These are phyloP conservation scores for Ilyonectria sp. DNA, from an alignment of 2,329 filamentous ascomycete genomes.

Conservation along the genomic window DNA sequence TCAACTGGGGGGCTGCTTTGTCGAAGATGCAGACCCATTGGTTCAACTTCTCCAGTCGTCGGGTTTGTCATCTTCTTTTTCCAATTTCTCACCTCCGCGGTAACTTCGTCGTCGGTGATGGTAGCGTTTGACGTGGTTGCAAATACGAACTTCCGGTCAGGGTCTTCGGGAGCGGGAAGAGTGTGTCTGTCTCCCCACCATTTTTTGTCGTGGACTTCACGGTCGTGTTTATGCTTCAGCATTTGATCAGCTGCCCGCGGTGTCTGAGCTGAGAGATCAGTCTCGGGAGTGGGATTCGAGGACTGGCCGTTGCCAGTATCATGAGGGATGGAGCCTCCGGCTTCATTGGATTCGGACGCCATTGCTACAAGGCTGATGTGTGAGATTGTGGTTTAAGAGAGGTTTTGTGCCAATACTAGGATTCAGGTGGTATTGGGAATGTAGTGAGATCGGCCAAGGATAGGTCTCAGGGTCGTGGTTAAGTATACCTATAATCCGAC, in stretches of 20 bases:
- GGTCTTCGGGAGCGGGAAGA: neutral
- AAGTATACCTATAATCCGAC: neutral
- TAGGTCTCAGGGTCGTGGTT: neutral
- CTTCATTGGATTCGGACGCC: neutral
- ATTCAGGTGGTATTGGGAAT: neutral
- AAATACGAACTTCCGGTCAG: constrained; percentile 34
- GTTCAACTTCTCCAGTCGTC: constrained; percentile 6
- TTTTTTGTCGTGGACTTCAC: neutral
- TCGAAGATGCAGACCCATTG: constrained; percentile 30
- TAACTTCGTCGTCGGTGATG: constrained; percentile 16
- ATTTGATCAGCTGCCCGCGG: neutral
- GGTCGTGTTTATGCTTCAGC: neutral
- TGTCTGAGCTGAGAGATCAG: neutral
- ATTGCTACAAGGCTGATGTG: neutral
- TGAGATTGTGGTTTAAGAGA: neutral
- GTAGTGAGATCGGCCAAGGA: neutral
- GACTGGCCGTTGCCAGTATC: neutral
- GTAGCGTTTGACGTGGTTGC: constrained; percentile 10
- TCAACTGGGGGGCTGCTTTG: constrained; percentile 35
- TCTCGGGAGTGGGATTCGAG: neutral
- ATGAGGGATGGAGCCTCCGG: neutral
- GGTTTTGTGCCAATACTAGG: neutral
- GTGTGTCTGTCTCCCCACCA: constrained; percentile 31
- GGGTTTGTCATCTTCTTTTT: neutral
- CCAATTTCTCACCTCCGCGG: constrained; percentile 1